A percentile compares a stretch with the other conserved stretches of the same genome.
Evolutionary conservation across 306 rosid genomes (phyloP).

Genomic region (Arachis hypogaea): DNA sequence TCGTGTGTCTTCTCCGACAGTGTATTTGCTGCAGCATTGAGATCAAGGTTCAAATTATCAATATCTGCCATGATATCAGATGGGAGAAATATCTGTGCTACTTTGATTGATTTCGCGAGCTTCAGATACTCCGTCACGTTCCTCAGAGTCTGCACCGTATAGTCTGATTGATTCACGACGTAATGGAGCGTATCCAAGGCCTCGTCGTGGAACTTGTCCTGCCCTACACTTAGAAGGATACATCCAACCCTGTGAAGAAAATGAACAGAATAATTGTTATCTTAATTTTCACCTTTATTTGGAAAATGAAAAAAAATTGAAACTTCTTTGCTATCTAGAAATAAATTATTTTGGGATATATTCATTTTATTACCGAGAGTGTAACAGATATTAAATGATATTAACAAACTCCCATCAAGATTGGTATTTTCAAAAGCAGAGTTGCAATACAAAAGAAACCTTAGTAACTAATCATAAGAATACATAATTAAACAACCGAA

Average conservation of each 20-base stretch:
- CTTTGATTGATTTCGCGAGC: constrained; percentile 79
- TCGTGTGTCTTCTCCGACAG: constrained; percentile 57
- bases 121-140: constrained; percentile 83
- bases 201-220: constrained; percentile 70
- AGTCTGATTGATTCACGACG: constrained; percentile 83
- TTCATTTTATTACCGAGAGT: too few species aligned
- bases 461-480: neutral
- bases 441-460: neutral
- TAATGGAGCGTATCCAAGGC: constrained; percentile 65
- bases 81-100: constrained; percentile 82
- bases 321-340: too few species aligned
- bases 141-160: constrained; percentile 75
- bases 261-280: neutral
- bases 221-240: constrained; percentile 75
- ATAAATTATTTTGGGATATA: too few species aligned
- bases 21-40: constrained; percentile 72
- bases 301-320: too few species aligned
- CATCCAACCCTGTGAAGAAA: constrained; percentile 72
- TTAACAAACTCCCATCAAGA: neutral
- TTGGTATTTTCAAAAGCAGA: neutral
- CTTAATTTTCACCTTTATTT: neutral
- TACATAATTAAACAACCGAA: neutral
- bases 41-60: constrained; percentile 67
- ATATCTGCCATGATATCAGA: constrained; percentile 71
- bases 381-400: neutral